phyloP scores from a whole-genome alignment of 805 yeast species.

The Tetrapisispora nanseiensis region DNA sequence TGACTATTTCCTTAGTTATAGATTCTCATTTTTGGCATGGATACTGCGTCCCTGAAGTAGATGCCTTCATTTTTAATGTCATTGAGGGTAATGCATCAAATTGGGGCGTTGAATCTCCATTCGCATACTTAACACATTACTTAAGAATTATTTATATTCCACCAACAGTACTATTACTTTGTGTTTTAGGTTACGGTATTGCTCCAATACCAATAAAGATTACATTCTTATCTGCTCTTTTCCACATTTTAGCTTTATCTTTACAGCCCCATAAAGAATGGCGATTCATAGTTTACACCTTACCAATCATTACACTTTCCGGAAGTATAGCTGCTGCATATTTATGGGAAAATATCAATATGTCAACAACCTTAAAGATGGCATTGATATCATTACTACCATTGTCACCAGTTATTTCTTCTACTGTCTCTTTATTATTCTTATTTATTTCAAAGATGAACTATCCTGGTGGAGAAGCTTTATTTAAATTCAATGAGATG shows the following conservation, averaged over 20 bases:
- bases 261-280: conserved; percentile 89
- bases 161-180: conserved; percentile 36
- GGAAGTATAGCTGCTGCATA: conserved; percentile 53
- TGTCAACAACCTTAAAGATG: conserved; percentile 14
- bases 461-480: conserved; percentile 85
- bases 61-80: conserved; percentile 65
- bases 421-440: conserved; percentile 39
- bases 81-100: conserved; percentile 59
- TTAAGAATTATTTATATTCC: conserved; percentile 35
- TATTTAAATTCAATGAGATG: conserved; percentile 41
- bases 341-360: conserved; percentile 28
- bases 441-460: conserved; percentile 59
- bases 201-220: conserved; percentile 35
- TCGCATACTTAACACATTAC: conserved; percentile 50
- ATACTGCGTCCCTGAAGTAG: conserved; percentile 62
- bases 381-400: conserved; percentile 27
- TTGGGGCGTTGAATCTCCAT: conserved; percentile 81
- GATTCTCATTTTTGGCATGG: conserved; percentile 73
- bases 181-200: conserved; percentile 30
- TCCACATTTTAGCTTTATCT: conserved; percentile 58
- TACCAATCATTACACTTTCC: conserved; percentile 56
- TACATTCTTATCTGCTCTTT: conserved; percentile 40
- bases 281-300: conserved; percentile 72
- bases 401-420: conserved; percentile 28
- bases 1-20: conserved; percentile 42